These are phyloP conservation scores for Sechiopsis laciniata DNA, from an alignment of 306 rosid genomes.

Conservation along the genomic window DNA sequence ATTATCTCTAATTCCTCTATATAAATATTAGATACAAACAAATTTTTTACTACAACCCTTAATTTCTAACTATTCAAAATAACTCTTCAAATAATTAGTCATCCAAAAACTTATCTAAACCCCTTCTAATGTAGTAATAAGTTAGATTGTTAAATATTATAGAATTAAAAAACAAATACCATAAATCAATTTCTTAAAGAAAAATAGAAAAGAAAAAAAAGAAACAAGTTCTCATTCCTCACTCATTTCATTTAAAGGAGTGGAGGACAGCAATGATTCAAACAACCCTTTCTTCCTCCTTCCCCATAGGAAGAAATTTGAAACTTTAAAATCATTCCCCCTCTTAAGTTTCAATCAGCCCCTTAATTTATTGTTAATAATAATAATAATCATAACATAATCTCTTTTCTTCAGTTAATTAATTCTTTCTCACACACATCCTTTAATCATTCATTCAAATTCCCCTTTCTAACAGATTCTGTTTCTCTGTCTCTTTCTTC, in stretches of 20 bases:
- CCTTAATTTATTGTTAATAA: not conserved
- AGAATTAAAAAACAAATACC: too few species aligned
- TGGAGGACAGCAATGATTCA: conserved; percentile 23
- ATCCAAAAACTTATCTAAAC: too few species aligned
- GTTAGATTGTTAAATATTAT: too few species aligned
- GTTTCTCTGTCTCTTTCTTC: conserved; percentile 19
- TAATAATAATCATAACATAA: not conserved
- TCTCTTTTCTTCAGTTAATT: not conserved
- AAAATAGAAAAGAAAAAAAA: not conserved
- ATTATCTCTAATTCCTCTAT: too few species aligned
- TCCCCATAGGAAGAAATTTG: not conserved
- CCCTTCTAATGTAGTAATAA: too few species aligned
- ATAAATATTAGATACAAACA: too few species aligned
- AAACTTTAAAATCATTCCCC: conserved; percentile 10
- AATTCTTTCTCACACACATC: not conserved
- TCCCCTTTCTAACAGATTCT: conserved; percentile 17
- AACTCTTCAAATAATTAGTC: too few species aligned
- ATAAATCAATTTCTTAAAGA: not conserved
- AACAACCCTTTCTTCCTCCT: conserved; percentile 4
- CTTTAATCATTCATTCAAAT: conserved; percentile 11
- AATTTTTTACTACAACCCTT: too few species aligned
- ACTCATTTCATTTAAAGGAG: conserved; percentile 14
- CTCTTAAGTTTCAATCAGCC: not conserved
- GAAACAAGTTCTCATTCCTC: not conserved
- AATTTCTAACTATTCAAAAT: too few species aligned